Evolutionary conservation across 805 yeast species (phyloP), one percentile per base, ranked within the genome.

Genomic region (Metschnikowia aberdeeniae): DNA sequence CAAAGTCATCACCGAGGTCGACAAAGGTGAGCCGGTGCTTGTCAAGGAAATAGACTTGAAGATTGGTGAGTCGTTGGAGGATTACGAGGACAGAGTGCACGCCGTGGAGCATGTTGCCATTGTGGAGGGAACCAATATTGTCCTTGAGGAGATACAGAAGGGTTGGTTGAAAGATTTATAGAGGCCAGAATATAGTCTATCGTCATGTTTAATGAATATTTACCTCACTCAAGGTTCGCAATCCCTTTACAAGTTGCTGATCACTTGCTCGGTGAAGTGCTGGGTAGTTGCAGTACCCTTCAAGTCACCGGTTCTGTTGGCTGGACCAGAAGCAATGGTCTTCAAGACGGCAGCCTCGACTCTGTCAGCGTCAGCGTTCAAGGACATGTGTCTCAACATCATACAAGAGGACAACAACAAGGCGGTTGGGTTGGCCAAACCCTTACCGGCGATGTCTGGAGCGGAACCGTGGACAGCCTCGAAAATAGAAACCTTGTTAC

Each of bases 401-500:
- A 93, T 93, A 66, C 90, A 89, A 37, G 98, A 92, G 41, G 97
- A 89, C 66, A 93, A 80, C 68, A 93, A 78, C 66, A 93, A 74
- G 46, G 99, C 99, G 51, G 99, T 93, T 75, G 99, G 99, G 82
- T 93, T 93, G 55, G 99, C 99, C 68, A 88, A 81, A 67, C 96
- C 95, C 80, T 93, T 89, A 66, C 99, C 99, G 52, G 98, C 98
- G 64, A 93, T 93, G 70, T 93, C 99, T 60, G 99, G 99, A 53
- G 99, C 99, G 47, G 98, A 90, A 70, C 99, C 99, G 72, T 93
- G 99, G 64, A 93, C 99, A 55, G 99, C 99, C 81, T 93, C 99
- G 70, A 93, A 93, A 67, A 93, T 92, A 46, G 97, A 89, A 53
- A 92, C 96, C 68, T 87, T 84, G 78, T 89, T 88, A 77, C 99